Percentiles rank a stretch among this genome's conserved stretches.
These are phyloP conservation scores for Schwanniomyces occidentalis DNA, from an alignment of 805 yeast species.

Conservation along the genomic window DNA sequence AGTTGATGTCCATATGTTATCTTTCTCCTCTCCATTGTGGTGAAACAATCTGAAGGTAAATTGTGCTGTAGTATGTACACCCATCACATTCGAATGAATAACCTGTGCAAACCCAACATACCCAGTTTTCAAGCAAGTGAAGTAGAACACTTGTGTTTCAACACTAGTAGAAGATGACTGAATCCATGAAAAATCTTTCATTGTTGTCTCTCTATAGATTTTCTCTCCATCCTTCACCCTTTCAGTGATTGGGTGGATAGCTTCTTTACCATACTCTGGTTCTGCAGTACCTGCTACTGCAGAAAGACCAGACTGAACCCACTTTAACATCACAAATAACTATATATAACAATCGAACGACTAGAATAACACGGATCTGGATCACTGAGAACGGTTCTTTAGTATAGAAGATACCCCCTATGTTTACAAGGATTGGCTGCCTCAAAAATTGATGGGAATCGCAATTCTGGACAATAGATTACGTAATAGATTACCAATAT, in stretches of 20 bases:
- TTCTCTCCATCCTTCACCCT: constrained; percentile 43
- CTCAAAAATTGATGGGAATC: too few relatives aligned
- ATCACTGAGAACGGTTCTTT: too few relatives aligned
- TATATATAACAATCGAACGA: too few relatives aligned
- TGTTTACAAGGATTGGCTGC: too few relatives aligned
- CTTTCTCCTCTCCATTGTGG: constrained; percentile 46
- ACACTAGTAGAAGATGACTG: constrained; percentile 83
- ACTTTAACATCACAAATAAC: constrained; percentile 57
- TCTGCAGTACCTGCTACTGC: constrained; percentile 97
- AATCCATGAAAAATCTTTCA: constrained; percentile 75
- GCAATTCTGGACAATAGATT: too few relatives aligned
- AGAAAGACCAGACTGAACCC: constrained; percentile 86
- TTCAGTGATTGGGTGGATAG: constrained; percentile 80
- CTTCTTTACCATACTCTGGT: constrained; percentile 93
- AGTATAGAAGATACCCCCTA: too few relatives aligned
- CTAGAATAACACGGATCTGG: too few relatives aligned
- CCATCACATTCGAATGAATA: constrained; percentile 89
- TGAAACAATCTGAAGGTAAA: constrained; percentile 84
- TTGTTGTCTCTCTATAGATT: constrained; percentile 52
- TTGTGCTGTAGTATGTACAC: constrained; percentile 87
- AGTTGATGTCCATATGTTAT: constrained; percentile 86
- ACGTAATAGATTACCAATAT: too few relatives aligned
- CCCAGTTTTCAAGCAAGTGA: constrained; percentile 60
- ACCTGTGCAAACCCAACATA: constrained; percentile 88
- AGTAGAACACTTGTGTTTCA: constrained; percentile 93